Evolutionary conservation across 371 early-diverging fungal genomes (phyloP).

Genomic region (Mucor velutinosus): DNA sequence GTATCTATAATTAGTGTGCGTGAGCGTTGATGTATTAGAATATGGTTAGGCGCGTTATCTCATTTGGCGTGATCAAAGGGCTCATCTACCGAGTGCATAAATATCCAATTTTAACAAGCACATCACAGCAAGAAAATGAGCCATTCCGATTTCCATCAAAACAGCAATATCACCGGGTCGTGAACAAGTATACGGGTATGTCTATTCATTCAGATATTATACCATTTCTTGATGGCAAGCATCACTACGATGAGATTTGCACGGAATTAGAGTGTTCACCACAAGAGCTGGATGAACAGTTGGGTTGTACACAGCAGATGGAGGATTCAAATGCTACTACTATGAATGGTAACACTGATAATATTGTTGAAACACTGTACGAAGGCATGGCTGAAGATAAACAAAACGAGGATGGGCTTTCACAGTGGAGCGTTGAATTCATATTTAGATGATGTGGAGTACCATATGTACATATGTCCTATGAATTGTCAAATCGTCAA

Average conservation of each 20-base stretch:
- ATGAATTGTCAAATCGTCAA: neutral
- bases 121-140: slow-evolving; percentile 11
- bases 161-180: slow-evolving; percentile 20
- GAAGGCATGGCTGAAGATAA: slow-evolving; percentile 9
- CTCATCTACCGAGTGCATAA: slow-evolving; percentile 81
- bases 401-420: slow-evolving; percentile 9
- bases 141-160: slow-evolving; percentile 14
- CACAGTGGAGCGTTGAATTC: slow-evolving; percentile 27
- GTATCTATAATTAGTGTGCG: neutral
- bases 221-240: slow-evolving; percentile 65
- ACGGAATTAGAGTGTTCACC: slow-evolving; percentile 64
- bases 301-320: slow-evolving; percentile 24
- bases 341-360: neutral
- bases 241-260: slow-evolving; percentile 77
- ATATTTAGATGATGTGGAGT: slow-evolving; percentile 21
- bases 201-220: slow-evolving; percentile 46
- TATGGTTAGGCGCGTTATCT: slow-evolving; percentile 69
- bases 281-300: slow-evolving; percentile 58
- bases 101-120: slow-evolving; percentile 67
- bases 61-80: slow-evolving; percentile 82
- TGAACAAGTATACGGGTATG: slow-evolving; percentile 41
- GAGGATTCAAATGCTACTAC: neutral
- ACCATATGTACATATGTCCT: neutral
- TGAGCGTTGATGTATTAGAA: neutral
- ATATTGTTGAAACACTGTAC: slow-evolving; percentile 9